phyloP scores from a whole-genome alignment of 208 protist species.

The Lotmaria passim region DNA sequence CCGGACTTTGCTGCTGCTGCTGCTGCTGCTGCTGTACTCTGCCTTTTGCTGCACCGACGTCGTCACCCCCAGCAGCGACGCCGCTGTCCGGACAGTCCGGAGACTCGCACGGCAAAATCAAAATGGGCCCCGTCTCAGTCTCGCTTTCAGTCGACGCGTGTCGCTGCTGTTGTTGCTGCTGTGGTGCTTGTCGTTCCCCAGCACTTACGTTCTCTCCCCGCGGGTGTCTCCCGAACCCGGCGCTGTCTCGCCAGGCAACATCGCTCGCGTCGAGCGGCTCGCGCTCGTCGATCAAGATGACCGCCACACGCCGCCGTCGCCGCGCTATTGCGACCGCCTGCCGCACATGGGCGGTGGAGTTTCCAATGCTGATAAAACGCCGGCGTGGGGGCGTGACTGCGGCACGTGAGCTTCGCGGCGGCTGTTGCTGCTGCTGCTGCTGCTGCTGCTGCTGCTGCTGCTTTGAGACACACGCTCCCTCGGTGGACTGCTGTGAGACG shows the following conservation, averaged over 20 bases:
- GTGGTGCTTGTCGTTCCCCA: not conserved
- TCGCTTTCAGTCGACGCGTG: not conserved
- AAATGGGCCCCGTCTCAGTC: not conserved
- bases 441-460: conserved; percentile 11
- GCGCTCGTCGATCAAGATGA: conserved; percentile 35
- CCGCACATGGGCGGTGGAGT: conserved; percentile 10
- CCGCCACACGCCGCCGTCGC: conserved; percentile 22
- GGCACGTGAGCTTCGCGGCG: not conserved
- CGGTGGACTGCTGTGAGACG: conserved; percentile 7
- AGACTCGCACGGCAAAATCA: not conserved
- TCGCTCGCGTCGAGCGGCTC: not conserved
- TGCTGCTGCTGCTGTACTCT: too few relatives aligned
- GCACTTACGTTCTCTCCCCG: not conserved
- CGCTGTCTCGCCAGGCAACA: not conserved
- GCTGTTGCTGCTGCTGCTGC: conserved; percentile 14
- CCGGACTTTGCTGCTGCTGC: not conserved
- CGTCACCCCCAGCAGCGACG: not conserved
- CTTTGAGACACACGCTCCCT: not conserved
- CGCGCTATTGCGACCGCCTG: conserved; percentile 33
- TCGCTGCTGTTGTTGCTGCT: conserved; percentile 3
- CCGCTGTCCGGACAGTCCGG: not conserved
- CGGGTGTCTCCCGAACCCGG: not conserved
- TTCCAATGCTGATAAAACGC: conserved; percentile 29
- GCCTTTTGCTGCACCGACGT: not conserved
- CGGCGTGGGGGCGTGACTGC: conserved; percentile 12